These are phyloP conservation scores for Pleurotus giganteus DNA, from an alignment of 768 basidiomycete species.

Conservation along the genomic window DNA sequence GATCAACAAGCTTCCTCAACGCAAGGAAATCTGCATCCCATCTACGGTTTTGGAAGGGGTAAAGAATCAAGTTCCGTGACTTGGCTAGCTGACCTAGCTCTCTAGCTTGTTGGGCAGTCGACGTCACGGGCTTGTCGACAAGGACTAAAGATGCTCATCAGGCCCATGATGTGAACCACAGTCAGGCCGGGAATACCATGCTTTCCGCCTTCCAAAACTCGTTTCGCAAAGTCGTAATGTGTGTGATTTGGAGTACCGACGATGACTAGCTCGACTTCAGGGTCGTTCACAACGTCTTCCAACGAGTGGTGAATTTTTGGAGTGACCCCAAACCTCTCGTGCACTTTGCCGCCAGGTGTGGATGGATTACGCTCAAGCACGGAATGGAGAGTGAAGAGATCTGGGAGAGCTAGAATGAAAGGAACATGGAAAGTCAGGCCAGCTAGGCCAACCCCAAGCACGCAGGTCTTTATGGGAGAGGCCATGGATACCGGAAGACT, in stretches of 20 bases:
- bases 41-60: constrained; percentile 72
- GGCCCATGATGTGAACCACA: background rate
- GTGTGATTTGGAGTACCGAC: constrained; percentile 74
- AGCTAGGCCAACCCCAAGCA: constrained; percentile 75
- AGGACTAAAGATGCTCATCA: constrained; percentile 44
- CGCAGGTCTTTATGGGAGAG: constrained; percentile 61
- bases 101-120: constrained; percentile 54
- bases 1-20: constrained; percentile 53
- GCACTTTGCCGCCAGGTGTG: constrained; percentile 58
- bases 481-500: constrained; percentile 21
- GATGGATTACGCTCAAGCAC: constrained; percentile 71
- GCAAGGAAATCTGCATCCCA: constrained; percentile 81
- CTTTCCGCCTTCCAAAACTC: constrained; percentile 65
- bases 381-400: constrained; percentile 69
- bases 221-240: constrained; percentile 67
- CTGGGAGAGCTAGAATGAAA: constrained; percentile 69
- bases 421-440: constrained; percentile 81
- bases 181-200: constrained; percentile 45
- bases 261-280: constrained; percentile 65
- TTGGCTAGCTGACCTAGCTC: constrained; percentile 61
- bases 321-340: constrained; percentile 59
- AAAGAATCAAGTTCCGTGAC: constrained; percentile 59
- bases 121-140: constrained; percentile 77
- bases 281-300: constrained; percentile 59
- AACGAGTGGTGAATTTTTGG: constrained; percentile 58